Percentiles rank a stretch among this genome's conserved stretches.
Evolutionary conservation across 768 basidiomycete genomes (phyloP).

Genomic region (Tylopilus plumbeoviolaceoides): DNA sequence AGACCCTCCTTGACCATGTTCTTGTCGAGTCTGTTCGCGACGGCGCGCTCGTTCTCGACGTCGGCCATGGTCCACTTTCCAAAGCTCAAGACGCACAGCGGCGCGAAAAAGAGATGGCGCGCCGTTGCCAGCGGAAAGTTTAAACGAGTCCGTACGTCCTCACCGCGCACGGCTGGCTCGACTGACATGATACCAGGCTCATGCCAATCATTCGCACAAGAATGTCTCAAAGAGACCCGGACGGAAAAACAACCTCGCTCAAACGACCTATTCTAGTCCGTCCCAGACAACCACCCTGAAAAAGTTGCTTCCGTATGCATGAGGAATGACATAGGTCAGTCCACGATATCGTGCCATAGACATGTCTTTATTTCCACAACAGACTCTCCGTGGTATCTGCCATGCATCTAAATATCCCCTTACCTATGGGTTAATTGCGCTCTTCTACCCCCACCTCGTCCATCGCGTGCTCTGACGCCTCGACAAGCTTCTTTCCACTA

Average conservation of each 20-base stretch:
- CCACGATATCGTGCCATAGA: neutral
- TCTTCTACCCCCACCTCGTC: slow-evolving; percentile 21
- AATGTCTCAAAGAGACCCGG: slow-evolving; percentile 64
- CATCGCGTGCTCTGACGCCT: slow-evolving; percentile 7
- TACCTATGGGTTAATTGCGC: slow-evolving; percentile 6
- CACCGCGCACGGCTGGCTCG: neutral
- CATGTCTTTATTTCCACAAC: neutral
- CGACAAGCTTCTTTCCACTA: slow-evolving; percentile 8
- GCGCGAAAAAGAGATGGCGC: slow-evolving; percentile 78
- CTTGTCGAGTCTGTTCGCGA: slow-evolving; percentile 17
- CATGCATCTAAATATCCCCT: neutral
- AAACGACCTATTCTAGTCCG: slow-evolving; percentile 61
- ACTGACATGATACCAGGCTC: slow-evolving; percentile 41
- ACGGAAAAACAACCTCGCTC: slow-evolving; percentile 61
- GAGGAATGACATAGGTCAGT: slow-evolving; percentile 21
- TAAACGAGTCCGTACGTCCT: slow-evolving; percentile 58
- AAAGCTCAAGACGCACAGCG: slow-evolving; percentile 77
- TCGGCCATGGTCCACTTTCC: slow-evolving; percentile 55
- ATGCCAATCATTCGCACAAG: slow-evolving; percentile 69
- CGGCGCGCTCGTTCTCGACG: slow-evolving; percentile 54
- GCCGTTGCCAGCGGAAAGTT: slow-evolving; percentile 64
- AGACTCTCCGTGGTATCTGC: neutral
- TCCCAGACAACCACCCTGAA: slow-evolving; percentile 66
- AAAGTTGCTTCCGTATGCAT: slow-evolving; percentile 71
- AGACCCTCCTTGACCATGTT: slow-evolving; percentile 25